Conservation (phyloP, 805 yeast genomes). For the Sugiyamaella mastotermitis region DNA sequence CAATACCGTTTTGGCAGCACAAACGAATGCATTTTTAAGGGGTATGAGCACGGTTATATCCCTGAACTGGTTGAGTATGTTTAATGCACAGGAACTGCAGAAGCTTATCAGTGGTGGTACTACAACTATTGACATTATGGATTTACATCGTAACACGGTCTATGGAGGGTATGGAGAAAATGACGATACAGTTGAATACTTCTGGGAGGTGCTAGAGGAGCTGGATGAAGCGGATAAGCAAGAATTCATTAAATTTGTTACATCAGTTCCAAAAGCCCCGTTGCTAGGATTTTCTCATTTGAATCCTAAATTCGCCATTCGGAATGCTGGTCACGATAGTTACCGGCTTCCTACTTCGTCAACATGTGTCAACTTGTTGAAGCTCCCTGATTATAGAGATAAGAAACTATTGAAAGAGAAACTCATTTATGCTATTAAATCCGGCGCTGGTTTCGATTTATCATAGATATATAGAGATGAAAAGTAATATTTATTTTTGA, state of each 20-base stretch:
- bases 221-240: conserved; percentile 57
- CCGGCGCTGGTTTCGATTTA: conserved; percentile 85
- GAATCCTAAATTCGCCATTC: conserved; percentile 73
- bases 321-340: conserved; percentile 52
- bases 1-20: conserved; percentile 53
- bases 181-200: conserved; percentile 54
- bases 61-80: conserved; percentile 75
- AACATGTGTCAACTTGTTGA: conserved; percentile 84
- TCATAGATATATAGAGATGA: conserved; percentile 34
- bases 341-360: conserved; percentile 82
- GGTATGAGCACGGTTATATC: conserved; percentile 69
- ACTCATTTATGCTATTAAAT: conserved; percentile 68
- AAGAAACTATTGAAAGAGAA: conserved; percentile 54
- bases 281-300: conserved; percentile 74
- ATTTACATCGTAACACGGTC: conserved; percentile 55
- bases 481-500: not conserved
- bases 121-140: conserved; percentile 61
- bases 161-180: conserved; percentile 43
- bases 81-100: conserved; percentile 78
- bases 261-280: conserved; percentile 90
- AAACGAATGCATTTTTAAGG: conserved; percentile 54
- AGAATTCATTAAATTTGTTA: conserved; percentile 76
- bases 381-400: conserved; percentile 74
- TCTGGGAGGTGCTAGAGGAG: conserved; percentile 75
- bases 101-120: conserved; percentile 78